phyloP scores from a whole-genome alignment of 257 asterid species.

The Asclepias syriaca region DNA sequence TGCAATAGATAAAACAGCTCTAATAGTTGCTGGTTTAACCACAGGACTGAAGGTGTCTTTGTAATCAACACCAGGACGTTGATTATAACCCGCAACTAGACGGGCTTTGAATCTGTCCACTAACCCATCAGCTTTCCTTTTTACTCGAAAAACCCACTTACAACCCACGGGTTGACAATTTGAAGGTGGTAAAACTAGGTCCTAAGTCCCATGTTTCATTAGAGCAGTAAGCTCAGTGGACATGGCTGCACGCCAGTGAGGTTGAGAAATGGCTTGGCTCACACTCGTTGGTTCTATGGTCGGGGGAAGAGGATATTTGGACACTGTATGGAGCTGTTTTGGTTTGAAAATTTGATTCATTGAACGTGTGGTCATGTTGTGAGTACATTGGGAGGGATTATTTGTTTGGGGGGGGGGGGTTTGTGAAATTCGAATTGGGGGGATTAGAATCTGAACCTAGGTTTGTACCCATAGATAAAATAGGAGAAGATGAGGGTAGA shows the following conservation, averaged over 20 bases:
- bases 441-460: no score
- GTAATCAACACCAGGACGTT: no score
- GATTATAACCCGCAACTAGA: no score
- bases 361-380: not conserved
- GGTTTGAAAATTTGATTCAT: slow-evolving; percentile 4
- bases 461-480: no score
- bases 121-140: not conserved
- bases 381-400: no score
- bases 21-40: not conserved
- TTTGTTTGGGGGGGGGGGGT: no score
- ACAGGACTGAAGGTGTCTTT: not conserved
- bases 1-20: not conserved
- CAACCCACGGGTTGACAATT: slow-evolving; percentile 2
- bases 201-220: slow-evolving; percentile 2
- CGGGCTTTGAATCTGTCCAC: no score
- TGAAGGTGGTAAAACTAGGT: not conserved
- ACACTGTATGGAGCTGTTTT: not conserved
- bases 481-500: no score
- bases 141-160: not conserved
- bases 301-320: not conserved
- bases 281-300: not conserved
- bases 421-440: no score
- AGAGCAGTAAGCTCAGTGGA: slow-evolving; percentile 1
- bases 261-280: not conserved
- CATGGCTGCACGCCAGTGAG: not conserved